Evolutionary conservation across 352 stramenopile species (phyloP), one percentile per base, ranked within the genome.

Genomic region (Pythium phragmitis): DNA sequence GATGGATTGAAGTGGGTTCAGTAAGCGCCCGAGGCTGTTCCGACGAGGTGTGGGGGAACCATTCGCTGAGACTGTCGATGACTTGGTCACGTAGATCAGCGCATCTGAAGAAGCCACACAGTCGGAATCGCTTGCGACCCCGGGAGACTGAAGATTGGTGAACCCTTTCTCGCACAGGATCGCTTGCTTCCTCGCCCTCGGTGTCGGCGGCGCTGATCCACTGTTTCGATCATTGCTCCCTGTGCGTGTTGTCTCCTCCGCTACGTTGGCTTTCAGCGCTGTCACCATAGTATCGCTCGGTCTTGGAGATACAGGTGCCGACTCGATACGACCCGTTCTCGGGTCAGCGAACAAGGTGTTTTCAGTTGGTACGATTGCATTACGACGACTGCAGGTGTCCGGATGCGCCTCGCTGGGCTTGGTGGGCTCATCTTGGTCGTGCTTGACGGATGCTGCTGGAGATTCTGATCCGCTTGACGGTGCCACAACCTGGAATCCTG

Each of bases 301-400:
- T 23, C 52, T 23, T 26, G 45, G 36, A 12, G 37, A 39, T 16
- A 28, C 36, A 21, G 16, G 47, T 0, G 37, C 36, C 7, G 53
- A 63, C n/a, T 68, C 47, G 11, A 61, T 19, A 3, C 52, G 51
- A 21, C 45, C 30, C 8, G 45, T 50, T 11, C 17, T 23, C 7
- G 16, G 14, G 39, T 65, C 63, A 8, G 48, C 55, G 19, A 65
- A 65, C 7, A 65, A 43, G 6, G 21, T 70, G 33, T 70, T 70
- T 33, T 69, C 55, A 2, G 56, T 60, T 16, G 36, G 47, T 1
- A 60, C 33, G 41, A 69, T 63, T 26, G 17, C 30, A 21, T 43
- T 43, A 3, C 30, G 28, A 23, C 33, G 55, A 1, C 1, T 28
- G 39, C 0, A 0, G 14, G 12, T 14, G 17, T 9, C 6, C 14